A percentile compares a stretch with the other conserved stretches of the same genome.
These are phyloP conservation scores for Rhodotorula glutinis DNA, from an alignment of 1,284 basidiomycete species.

Conservation along the genomic window DNA sequence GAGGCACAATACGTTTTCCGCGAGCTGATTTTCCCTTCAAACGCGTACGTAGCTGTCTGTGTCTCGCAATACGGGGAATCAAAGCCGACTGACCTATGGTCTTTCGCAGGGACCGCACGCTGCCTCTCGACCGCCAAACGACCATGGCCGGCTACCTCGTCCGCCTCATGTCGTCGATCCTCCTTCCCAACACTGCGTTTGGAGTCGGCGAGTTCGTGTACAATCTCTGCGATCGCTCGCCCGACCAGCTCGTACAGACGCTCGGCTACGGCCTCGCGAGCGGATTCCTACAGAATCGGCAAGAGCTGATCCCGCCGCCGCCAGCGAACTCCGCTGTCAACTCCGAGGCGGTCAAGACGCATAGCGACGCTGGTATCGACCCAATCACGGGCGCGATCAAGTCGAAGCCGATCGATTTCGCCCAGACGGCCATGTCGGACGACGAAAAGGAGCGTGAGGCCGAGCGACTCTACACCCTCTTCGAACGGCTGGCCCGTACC, in stretches of 20 bases:
- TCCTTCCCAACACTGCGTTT: conserved; percentile 67
- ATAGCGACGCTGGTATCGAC: conserved; percentile 53
- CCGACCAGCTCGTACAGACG: conserved; percentile 63
- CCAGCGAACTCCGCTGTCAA: conserved; percentile 1
- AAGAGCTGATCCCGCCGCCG: conserved; percentile 58
- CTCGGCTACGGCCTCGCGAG: conserved; percentile 91
- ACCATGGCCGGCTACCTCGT: conserved; percentile 74
- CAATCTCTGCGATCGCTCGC: conserved; percentile 71
- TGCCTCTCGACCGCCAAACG: conserved; percentile 65
- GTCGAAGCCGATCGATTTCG: conserved; percentile 36
- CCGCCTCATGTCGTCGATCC: conserved; percentile 69
- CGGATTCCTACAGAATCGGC: conserved; percentile 84
- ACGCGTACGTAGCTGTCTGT: conserved; percentile 53
- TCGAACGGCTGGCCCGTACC: conserved; percentile 75
- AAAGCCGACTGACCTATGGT: neutral
- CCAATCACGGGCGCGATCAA: conserved; percentile 72
- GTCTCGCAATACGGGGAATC: neutral
- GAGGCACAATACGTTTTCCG: conserved; percentile 59
- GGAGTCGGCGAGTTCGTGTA: conserved; percentile 81
- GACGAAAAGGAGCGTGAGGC: conserved; percentile 89
- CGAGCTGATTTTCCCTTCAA: conserved; percentile 65
- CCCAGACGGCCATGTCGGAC: conserved; percentile 64
- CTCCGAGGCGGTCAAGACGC: neutral
- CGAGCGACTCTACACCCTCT: conserved; percentile 81
- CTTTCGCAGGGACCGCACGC: conserved; percentile 62